Base-by-base conservation (phyloP, 352 stramenopile genomes). In the Globisporangium cylindrosporum region DNA sequence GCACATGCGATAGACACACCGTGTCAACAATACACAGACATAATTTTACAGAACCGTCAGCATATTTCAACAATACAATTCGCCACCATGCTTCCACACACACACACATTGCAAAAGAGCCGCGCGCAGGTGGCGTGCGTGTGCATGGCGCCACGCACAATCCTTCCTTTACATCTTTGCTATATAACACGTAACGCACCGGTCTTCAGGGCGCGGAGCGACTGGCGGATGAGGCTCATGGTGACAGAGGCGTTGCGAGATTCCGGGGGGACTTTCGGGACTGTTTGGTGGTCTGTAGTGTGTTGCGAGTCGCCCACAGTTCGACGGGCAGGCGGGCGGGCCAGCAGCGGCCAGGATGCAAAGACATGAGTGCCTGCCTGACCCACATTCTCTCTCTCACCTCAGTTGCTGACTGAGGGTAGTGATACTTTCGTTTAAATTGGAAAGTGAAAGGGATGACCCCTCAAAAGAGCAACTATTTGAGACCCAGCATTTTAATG, bases 181-280 rank as follows among this genome's bases (percentile, higher is more conserved):
- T 2, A 46, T 46, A 36, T 1, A 64, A 27, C 8, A 32, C 25
- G 22, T 41, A 27, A 89, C 84, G 68, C 77, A 94, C 86, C 82
- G 59, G 84, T 79, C 84, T 92, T 92, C 34, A 94, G 75, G 62
- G 82, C 84, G 62, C 86, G 86, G 70, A 94, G 77, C 38, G 86
- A 92, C 64, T 92, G 86, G 55, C 81, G 84, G 73, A 94, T 76
- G 77, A 94, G 84, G 80, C 84, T 94, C 86, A 94, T 93, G 57
- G 34, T 77, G 69, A 51, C 15, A 20, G 66, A 46, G 43, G 34
- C 48, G 73, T 59, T 64, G 62, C 18, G 58, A 70, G 65, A 67
- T 72, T 73, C 73, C 61, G 73, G 69, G 70, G 73, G 73, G 76
- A 82, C 73, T 82, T 74, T 79, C 70, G 66, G 62, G 65, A 55